Evolutionary conservation across 768 basidiomycete species (phyloP).

Genomic region (Lentinula sp.): DNA sequence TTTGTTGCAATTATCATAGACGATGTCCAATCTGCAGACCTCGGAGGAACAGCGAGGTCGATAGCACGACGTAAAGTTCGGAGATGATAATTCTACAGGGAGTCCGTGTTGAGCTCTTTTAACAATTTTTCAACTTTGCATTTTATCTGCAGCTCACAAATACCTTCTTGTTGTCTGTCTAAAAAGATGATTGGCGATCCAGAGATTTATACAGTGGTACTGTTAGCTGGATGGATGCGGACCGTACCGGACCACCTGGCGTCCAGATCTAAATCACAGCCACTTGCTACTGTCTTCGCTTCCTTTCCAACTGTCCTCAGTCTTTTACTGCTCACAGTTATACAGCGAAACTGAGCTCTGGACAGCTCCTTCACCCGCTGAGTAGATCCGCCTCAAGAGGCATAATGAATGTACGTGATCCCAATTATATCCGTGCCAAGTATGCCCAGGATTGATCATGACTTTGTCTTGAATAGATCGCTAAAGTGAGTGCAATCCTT

Average conservation of each 20-base stretch:
- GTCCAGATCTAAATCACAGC: neutral
- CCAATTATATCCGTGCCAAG: neutral
- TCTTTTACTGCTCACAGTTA: neutral
- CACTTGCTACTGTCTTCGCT: neutral
- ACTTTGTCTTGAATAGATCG: slow-evolving; percentile 1
- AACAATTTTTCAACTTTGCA: too few species aligned
- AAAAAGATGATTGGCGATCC: too few species aligned
- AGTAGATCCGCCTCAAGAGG: neutral
- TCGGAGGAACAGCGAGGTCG: too few species aligned
- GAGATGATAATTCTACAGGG: too few species aligned
- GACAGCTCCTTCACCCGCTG: neutral
- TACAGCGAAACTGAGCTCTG: neutral
- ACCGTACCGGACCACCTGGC: neutral
- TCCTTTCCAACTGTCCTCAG: neutral
- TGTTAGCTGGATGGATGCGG: neutral
- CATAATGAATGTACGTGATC: neutral
- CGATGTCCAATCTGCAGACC: neutral
- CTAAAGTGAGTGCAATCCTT: neutral
- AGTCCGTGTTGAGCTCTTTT: too few species aligned
- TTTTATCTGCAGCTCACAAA: too few species aligned
- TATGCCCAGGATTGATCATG: neutral
- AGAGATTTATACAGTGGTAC: too few species aligned
- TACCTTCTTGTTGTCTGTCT: too few species aligned
- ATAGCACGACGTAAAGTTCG: too few species aligned
- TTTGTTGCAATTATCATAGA: neutral